Conservation (phyloP, 805 yeast genomes). For the Myxozyma monticola region DNA sequence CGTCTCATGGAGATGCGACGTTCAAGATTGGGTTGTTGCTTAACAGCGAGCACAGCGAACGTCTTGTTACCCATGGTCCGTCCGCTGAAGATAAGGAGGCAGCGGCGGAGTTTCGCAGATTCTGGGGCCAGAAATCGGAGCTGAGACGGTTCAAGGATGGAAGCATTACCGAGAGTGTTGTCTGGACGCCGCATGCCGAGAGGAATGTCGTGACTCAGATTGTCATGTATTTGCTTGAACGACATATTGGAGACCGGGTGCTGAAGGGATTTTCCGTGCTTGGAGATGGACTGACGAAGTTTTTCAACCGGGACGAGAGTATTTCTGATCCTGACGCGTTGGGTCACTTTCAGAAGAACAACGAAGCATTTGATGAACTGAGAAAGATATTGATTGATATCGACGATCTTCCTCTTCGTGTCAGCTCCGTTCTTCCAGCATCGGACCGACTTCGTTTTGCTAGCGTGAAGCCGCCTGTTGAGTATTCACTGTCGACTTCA, state of each 20-base stretch:
- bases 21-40: slow-evolving; percentile 61
- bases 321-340: slow-evolving; percentile 20
- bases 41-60: slow-evolving; percentile 73
- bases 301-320: slow-evolving; percentile 46
- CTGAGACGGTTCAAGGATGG: slow-evolving; percentile 93
- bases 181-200: slow-evolving; percentile 61
- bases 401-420: slow-evolving; percentile 62
- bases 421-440: slow-evolving; percentile 71
- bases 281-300: slow-evolving; percentile 11
- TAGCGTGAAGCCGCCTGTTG: slow-evolving; percentile 75
- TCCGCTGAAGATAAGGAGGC: slow-evolving; percentile 57
- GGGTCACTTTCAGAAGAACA: slow-evolving; percentile 35
- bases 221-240: slow-evolving; percentile 58
- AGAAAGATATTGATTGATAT: slow-evolving; percentile 50
- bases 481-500: slow-evolving; percentile 40
- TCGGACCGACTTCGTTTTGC: slow-evolving; percentile 76
- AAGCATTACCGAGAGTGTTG: slow-evolving; percentile 82
- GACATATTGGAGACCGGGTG: slow-evolving; percentile 53
- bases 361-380: slow-evolving; percentile 51
- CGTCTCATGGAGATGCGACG: slow-evolving; percentile 24
- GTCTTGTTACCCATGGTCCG: slow-evolving; percentile 86
- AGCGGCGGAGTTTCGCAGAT: slow-evolving; percentile 67
- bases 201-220: slow-evolving; percentile 59
- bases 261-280: slow-evolving; percentile 35
- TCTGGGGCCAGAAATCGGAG: slow-evolving; percentile 88